These are phyloP conservation scores for Podospora didyma DNA, from an alignment of 495 filamentous ascomycete species.

Conservation along the genomic window DNA sequence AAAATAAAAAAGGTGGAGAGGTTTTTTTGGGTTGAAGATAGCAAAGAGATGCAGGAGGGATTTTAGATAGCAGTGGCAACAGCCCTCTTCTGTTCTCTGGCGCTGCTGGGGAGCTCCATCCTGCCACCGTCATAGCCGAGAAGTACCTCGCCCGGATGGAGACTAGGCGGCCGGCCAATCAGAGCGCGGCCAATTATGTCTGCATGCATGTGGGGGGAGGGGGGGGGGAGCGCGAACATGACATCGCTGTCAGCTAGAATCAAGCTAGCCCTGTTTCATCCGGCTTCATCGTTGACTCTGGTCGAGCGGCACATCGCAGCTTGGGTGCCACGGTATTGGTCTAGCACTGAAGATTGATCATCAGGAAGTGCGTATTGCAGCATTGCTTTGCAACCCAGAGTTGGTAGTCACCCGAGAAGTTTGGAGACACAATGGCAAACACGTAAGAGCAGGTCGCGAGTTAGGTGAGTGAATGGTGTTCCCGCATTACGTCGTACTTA, in stretches of 20 bases:
- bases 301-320: background rate
- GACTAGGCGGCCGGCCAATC: constrained; percentile 20
- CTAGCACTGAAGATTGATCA: no score
- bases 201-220: constrained; percentile 22
- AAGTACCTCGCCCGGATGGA: constrained; percentile 29
- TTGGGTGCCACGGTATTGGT: background rate
- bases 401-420: no score
- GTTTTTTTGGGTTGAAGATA: constrained; percentile 17
- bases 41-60: constrained; percentile 25
- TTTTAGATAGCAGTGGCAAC: constrained; percentile 31
- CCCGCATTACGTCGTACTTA: no score
- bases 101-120: constrained; percentile 14
- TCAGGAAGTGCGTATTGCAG: no score
- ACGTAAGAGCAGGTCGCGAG: no score
- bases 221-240: constrained; percentile 18
- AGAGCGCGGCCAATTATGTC: constrained; percentile 19
- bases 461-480: no score
- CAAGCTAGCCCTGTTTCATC: background rate
- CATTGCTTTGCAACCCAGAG: no score
- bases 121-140: constrained; percentile 35
- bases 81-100: background rate
- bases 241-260: constrained; percentile 15
- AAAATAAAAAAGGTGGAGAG: constrained; percentile 30
- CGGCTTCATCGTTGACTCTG: background rate
- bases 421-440: no score